Percentiles rank a stretch among this genome's conserved stretches.
phyloP scores from a whole-genome alignment of 106 monocot genomes.

The Dendrobium nobile region DNA sequence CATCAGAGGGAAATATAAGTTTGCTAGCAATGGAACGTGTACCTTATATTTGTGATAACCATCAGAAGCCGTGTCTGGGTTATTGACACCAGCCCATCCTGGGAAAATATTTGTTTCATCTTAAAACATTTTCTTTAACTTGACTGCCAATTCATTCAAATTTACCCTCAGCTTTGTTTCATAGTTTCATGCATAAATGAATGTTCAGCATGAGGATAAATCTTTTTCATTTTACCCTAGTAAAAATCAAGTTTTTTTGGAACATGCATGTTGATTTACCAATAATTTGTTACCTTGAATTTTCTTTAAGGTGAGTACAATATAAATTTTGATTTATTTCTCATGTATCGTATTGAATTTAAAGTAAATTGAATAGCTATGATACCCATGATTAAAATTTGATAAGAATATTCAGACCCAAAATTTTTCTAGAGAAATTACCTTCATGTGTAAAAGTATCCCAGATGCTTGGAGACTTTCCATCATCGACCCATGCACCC shows the following conservation, averaged over 20 bases:
- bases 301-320: too few relatives aligned
- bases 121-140: background rate
- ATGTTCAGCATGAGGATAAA: too few relatives aligned
- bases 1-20: background rate
- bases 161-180: too few relatives aligned
- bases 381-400: too few relatives aligned
- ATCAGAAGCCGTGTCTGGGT: slow-evolving; percentile 26
- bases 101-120: background rate
- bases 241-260: background rate
- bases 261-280: background rate
- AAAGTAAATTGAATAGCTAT: too few relatives aligned
- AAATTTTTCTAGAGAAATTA: background rate
- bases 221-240: too few relatives aligned
- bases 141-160: background rate
- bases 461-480: background rate
- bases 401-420: too few relatives aligned
- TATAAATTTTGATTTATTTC: too few relatives aligned
- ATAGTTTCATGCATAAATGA: too few relatives aligned
- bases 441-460: slow-evolving; percentile 6
- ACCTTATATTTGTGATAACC: slow-evolving; percentile 55
- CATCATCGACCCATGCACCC: slow-evolving; percentile 11
- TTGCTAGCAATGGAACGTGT: background rate
- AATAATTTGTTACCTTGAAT: background rate
- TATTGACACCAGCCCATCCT: slow-evolving; percentile 19
- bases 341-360: too few relatives aligned